Percentiles rank a stretch among this genome's conserved stretches.
Evolutionary conservation across 495 filamentous ascomycete genomes (phyloP).

Genomic region (Cercophora sp.): DNA sequence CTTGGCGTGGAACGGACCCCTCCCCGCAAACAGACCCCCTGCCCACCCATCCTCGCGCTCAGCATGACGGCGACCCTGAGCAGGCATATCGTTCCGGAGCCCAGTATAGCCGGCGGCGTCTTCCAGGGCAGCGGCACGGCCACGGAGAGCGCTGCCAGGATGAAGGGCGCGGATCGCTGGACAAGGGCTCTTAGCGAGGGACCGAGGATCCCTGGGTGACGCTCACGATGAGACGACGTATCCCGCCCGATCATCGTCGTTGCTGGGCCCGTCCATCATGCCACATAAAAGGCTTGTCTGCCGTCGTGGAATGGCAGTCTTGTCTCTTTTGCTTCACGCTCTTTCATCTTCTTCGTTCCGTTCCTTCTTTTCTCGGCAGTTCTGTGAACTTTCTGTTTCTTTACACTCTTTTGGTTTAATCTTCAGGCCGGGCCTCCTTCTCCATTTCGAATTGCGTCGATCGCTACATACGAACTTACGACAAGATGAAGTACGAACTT

Average conservation of each 20-base stretch:
- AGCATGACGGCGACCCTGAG: slow-evolving; percentile 19
- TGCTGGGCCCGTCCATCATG: slow-evolving; percentile 4
- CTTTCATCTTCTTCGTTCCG: slow-evolving; percentile 26
- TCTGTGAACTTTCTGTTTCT: slow-evolving; percentile 45
- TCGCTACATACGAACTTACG: slow-evolving; percentile 24
- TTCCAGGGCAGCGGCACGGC: slow-evolving; percentile 22
- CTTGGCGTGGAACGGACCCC: slow-evolving; percentile 6
- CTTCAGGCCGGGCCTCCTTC: slow-evolving; percentile 37
- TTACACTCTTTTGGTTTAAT: slow-evolving; percentile 30
- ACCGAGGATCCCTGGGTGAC: slow-evolving; percentile 18
- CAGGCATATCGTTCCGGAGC: slow-evolving; percentile 29
- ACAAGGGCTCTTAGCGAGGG: slow-evolving; percentile 14
- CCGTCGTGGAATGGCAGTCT: neutral
- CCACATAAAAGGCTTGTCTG: slow-evolving; percentile 18
- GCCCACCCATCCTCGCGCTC: neutral
- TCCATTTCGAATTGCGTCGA: slow-evolving; percentile 21
- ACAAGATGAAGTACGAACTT: slow-evolving; percentile 46
- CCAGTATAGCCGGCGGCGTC: slow-evolving; percentile 18
- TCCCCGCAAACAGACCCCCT: slow-evolving; percentile 10
- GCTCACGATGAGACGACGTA: slow-evolving; percentile 23
- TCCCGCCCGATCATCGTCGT: slow-evolving; percentile 14
- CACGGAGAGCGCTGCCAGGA: slow-evolving; percentile 9
- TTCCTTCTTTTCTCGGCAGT: slow-evolving; percentile 38
- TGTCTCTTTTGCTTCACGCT: slow-evolving; percentile 26
- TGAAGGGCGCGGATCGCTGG: slow-evolving; percentile 17